Percentiles rank a stretch among this genome's conserved stretches.
These are phyloP conservation scores for Basidioascus undulatus DNA, from an alignment of 768 basidiomycete species.

Conservation along the genomic window DNA sequence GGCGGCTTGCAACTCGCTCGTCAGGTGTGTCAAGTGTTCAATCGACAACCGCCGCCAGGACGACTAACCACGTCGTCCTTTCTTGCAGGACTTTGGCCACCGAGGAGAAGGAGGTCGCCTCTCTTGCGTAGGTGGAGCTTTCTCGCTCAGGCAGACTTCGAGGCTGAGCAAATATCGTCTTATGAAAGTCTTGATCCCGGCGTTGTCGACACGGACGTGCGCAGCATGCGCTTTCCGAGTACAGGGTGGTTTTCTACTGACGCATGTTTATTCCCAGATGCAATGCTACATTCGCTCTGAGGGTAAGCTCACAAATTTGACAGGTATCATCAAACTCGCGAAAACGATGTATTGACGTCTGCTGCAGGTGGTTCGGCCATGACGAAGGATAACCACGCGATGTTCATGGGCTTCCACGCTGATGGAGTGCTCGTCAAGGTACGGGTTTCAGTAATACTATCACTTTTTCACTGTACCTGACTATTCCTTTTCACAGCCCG, in stretches of 20 bases:
- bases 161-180: too few species aligned
- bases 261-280: neutral
- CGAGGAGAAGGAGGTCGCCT: constrained; percentile 6
- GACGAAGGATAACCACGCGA: neutral
- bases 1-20: constrained; percentile 4
- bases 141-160: too few species aligned
- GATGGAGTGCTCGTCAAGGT: neutral
- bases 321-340: too few species aligned
- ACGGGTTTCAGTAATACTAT: too few species aligned
- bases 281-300: neutral
- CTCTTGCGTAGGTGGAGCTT: too few species aligned
- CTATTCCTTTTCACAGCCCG: too few species aligned
- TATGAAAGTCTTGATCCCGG: constrained; percentile 5
- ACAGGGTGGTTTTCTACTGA: neutral
- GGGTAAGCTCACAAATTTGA: too few species aligned
- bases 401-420: constrained; percentile 2
- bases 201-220: constrained; percentile 5
- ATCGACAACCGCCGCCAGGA: too few species aligned
- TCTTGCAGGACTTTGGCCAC: constrained; percentile 5
- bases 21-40: too few species aligned
- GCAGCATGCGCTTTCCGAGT: too few species aligned
- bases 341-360: constrained; percentile 2
- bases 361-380: neutral
- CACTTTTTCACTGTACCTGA: too few species aligned
- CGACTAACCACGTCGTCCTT: too few species aligned